Evolutionary conservation across 78 protist species (phyloP), one percentile per base, ranked within the genome.

Genomic region (Dictyostelium capitatum): DNA sequence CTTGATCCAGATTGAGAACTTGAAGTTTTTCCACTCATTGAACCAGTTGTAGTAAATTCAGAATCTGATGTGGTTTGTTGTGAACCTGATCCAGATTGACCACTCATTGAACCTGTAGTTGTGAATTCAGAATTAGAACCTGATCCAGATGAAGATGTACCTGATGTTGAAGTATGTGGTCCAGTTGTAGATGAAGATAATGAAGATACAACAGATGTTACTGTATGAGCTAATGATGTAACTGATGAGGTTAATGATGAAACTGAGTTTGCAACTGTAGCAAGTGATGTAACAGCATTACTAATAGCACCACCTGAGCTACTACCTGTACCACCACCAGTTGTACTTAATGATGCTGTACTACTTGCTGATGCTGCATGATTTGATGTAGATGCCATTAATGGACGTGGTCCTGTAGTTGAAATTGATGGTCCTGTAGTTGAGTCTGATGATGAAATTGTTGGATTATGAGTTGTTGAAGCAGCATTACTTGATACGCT

Each of bases 11-110:
- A 28, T 43, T 70, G 56, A 43, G 72, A 25, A 20, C 64, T 75
- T n/a, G 87, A 62, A 25, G 87, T 80, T 62, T 80, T 8, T n/a
- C 77, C 67, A 28, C 53, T 65, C 37, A 25, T 62, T 62, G 83
- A 79, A 7, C 70, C 56, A 6, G 59, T 20, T 1, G 80, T 73
- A 3, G 43, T 37, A 37, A 37, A 37, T 37, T 37, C 43, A 3
- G 43, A 37, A 37, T 37, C 2, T 37, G 43, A 37, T 37, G n/a
- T n/a, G n/a, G n/a, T n/a, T 19, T 46, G 47, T 57, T 53, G 43
- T 20, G 57, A 23, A n/a, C 84, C 84, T 9, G 83, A 79, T 8
- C 9, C n/a, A n/a, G 28, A 37, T 28, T 65, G 57, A 25, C 65
- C 62, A 28, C 64, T 48, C 56, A 46, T 75, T 47, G 64, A 47